These are phyloP conservation scores for Colletotrichum karsti DNA, from an alignment of 2,329 filamentous ascomycete genomes.

Conservation along the genomic window DNA sequence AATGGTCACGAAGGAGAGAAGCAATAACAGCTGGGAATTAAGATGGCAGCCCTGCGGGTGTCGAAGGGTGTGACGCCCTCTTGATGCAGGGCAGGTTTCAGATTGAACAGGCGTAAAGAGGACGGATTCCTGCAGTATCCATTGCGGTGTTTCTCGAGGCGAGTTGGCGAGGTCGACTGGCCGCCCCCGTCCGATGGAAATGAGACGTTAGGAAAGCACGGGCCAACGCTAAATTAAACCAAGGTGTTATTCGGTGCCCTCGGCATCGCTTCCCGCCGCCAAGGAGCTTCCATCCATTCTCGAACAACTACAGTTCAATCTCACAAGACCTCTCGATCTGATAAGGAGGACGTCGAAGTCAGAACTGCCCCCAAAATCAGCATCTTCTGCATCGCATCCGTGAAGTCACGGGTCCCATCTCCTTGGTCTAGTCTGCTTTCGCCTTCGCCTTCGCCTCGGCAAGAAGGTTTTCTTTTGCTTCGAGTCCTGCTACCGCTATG, in stretches of 20 bases:
- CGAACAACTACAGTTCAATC: too few relatives aligned
- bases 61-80: slow-evolving; percentile 12
- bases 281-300: background rate
- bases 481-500: too few relatives aligned
- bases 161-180: background rate
- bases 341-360: too few relatives aligned
- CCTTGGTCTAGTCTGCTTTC: too few relatives aligned
- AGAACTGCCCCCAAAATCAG: too few relatives aligned
- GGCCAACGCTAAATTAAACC: slow-evolving; percentile 28
- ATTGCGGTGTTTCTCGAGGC: background rate
- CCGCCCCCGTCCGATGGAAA: background rate
- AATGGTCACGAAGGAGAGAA: background rate
- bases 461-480: too few relatives aligned
- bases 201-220: slow-evolving; percentile 11
- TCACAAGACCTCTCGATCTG: too few relatives aligned
- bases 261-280: slow-evolving; percentile 15
- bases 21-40: background rate
- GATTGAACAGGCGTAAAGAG: slow-evolving; percentile 12
- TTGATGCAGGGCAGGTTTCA: slow-evolving; percentile 30
- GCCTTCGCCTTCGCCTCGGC: too few relatives aligned
- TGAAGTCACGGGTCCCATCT: too few relatives aligned
- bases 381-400: too few relatives aligned
- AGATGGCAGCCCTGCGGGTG: slow-evolving; percentile 6
- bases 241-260: background rate
- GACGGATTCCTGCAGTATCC: background rate